Evolutionary conservation across 306 rosid species (phyloP).

Genomic region (Cucumis melo): DNA sequence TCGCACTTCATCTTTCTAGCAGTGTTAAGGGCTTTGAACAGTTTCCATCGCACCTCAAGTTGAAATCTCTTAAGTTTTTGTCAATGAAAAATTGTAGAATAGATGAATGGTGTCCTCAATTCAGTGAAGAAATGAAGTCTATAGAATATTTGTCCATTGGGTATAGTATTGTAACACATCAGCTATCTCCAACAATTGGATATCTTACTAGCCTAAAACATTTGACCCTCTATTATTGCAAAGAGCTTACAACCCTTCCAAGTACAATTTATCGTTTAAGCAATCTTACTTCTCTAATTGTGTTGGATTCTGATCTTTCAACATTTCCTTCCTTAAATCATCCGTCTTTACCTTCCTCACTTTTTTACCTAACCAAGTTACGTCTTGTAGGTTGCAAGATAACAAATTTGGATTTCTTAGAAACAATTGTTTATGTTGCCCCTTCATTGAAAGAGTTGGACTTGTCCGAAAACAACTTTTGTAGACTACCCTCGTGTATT

Average conservation of each 20-base stretch:
- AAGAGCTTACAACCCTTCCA: not conserved
- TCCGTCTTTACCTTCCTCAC: not conserved
- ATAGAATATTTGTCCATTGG: not conserved
- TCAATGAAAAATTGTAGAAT: too few relatives aligned
- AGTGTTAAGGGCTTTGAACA: too few relatives aligned
- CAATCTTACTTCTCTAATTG: not conserved
- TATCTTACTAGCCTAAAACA: too few relatives aligned
- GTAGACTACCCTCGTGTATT: not conserved
- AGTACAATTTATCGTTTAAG: not conserved
- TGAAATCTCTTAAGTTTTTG: not conserved
- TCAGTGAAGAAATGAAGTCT: not conserved
- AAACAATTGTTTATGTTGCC: not conserved
- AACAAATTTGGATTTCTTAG: not conserved
- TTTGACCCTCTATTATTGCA: not conserved
- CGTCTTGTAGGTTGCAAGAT: rapidly evolving
- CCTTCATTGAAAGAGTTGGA: not conserved
- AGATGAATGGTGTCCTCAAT: too few relatives aligned
- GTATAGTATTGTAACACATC: too few relatives aligned
- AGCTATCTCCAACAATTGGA: not conserved
- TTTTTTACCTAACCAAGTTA: not conserved
- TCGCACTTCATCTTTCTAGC: too few relatives aligned
- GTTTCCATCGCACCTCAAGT: not conserved
- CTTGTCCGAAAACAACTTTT: not conserved
- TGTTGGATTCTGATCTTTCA: not conserved
- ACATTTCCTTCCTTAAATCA: not conserved